These are phyloP conservation scores for Termitomyces sp. DNA, from an alignment of 1,284 basidiomycete species.

Conservation along the genomic window DNA sequence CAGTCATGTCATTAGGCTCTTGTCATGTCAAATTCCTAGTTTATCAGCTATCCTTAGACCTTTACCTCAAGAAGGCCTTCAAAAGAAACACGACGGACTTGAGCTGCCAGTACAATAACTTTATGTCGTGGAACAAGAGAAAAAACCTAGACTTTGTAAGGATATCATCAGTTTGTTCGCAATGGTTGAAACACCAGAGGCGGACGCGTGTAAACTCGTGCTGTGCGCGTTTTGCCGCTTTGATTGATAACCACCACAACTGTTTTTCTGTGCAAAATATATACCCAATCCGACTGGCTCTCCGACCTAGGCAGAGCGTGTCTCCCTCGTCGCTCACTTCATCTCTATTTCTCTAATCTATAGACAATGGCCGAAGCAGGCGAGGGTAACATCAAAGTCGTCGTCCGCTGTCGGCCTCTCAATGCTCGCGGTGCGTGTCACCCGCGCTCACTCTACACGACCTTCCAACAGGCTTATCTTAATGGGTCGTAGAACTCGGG, in stretches of 20 bases:
- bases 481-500: constrained; percentile 62
- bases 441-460: neutral
- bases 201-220: neutral
- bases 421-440: constrained; percentile 77
- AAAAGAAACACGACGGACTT: neutral
- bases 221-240: constrained; percentile 3
- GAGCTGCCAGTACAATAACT: too few species aligned
- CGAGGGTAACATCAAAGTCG: constrained; percentile 91
- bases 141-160: neutral
- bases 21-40: neutral
- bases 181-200: neutral
- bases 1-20: too few species aligned
- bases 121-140: neutral
- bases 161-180: neutral
- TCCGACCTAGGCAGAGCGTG: constrained; percentile 9
- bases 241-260: constrained; percentile 12
- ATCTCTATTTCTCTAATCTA: neutral
- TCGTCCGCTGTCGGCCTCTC: constrained; percentile 93
- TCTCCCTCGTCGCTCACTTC: constrained; percentile 2
- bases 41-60: neutral
- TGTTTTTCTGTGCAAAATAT: constrained; percentile 7
- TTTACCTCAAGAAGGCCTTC: too few species aligned
- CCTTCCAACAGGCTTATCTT: constrained; percentile 7
- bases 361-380: constrained; percentile 41
- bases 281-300: constrained; percentile 12